A percentile compares a stretch with the other conserved stretches of the same genome.
phyloP scores from a whole-genome alignment of 768 basidiomycete genomes.

The Mycena venus region DNA sequence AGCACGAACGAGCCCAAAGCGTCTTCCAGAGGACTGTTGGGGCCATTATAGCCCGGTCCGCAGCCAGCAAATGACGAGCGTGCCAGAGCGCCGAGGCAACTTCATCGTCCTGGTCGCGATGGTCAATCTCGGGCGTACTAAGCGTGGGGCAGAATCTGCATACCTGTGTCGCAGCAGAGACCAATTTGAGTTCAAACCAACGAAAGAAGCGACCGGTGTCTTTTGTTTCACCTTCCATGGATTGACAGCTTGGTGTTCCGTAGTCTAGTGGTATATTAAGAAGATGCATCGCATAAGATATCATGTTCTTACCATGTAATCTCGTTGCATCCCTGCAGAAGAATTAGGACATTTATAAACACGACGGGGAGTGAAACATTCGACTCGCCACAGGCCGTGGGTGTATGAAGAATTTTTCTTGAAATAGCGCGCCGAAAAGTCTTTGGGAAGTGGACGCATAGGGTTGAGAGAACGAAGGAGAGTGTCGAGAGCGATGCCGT shows the following conservation, averaged over 20 bases:
- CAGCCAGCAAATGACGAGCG: conserved; percentile 34
- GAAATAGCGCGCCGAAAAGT: conserved; percentile 16
- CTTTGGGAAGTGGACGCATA: background rate
- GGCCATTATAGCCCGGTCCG: conserved; percentile 13
- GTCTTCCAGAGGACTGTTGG: conserved; percentile 20
- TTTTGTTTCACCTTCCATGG: conserved; percentile 24
- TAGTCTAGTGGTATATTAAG: conserved; percentile 20
- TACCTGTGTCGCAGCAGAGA: conserved; percentile 6
- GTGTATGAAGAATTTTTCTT: background rate
- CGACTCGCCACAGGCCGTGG: conserved; percentile 26
- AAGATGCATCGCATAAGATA: background rate
- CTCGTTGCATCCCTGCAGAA: conserved; percentile 20
- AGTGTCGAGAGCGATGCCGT: conserved; percentile 35
- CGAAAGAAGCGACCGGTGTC: conserved; percentile 1
- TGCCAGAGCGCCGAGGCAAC: conserved; percentile 30
- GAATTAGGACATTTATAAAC: background rate
- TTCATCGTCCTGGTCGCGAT: conserved; percentile 18
- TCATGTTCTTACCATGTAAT: conserved; percentile 22
- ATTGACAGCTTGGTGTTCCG: conserved; percentile 20
- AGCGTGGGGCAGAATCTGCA: background rate
- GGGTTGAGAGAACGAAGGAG: conserved; percentile 14
- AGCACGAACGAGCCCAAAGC: background rate
- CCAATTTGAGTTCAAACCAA: conserved; percentile 2
- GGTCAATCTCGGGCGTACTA: background rate
- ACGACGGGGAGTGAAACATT: background rate